These are phyloP conservation scores for Metarhizium robertsii DNA, from an alignment of 2,329 filamentous ascomycete genomes.

Conservation along the genomic window DNA sequence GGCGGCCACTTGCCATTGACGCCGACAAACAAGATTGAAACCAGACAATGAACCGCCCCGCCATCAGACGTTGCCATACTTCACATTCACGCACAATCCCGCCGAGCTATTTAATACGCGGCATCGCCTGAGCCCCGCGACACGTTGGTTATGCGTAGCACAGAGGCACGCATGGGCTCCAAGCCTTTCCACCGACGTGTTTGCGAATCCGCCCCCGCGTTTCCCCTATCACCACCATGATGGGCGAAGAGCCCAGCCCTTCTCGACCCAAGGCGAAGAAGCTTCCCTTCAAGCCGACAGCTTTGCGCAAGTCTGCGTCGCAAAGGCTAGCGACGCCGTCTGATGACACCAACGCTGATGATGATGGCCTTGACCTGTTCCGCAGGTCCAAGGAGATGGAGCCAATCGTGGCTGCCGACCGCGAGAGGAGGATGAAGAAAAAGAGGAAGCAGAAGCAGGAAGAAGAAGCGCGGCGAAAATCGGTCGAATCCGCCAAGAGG, in stretches of 20 bases:
- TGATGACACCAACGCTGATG: conserved; percentile 12
- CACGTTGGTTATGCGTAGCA: background rate
- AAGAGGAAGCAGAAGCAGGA: conserved; percentile 16
- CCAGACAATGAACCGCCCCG: no score
- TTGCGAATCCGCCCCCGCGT: background rate
- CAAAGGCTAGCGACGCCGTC: conserved; percentile 3
- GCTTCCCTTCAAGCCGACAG: conserved; percentile 42
- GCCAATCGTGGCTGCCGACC: conserved; percentile 32
- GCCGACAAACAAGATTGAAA: no score
- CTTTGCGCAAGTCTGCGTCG: conserved; percentile 23
- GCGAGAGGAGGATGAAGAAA: conserved; percentile 20
- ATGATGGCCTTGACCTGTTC: conserved; percentile 37
- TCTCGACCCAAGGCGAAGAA: conserved; percentile 25
- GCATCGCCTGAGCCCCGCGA: background rate
- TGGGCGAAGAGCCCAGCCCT: conserved; percentile 16
- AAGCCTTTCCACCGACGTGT: background rate
- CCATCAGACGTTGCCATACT: no score
- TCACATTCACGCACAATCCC: no score
- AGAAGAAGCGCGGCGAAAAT: conserved; percentile 10
- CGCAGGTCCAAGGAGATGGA: conserved; percentile 41
- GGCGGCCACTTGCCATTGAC: no score
- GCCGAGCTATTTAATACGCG: no score
- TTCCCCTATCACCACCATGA: conserved; percentile 16
- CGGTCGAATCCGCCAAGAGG: conserved; percentile 12
- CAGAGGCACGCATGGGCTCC: background rate